Conservation (phyloP, 306 rosid species). For the Amphicarpaea edgeworthii region DNA sequence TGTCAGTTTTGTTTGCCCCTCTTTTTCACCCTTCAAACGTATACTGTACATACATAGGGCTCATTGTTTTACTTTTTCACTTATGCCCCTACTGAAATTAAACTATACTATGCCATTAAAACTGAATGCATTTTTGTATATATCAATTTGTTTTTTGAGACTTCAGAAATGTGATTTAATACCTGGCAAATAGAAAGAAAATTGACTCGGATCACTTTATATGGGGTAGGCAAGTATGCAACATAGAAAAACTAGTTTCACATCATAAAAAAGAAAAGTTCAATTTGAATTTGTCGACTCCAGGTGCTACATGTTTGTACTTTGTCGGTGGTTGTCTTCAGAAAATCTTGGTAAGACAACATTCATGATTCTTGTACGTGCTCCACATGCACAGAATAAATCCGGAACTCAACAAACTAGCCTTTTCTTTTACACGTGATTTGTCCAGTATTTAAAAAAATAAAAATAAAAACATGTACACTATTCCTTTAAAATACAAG, state of each 20-base stretch:
- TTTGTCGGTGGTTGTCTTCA: too few relatives aligned
- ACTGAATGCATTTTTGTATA: constrained; percentile 17
- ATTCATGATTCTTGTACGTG: not conserved
- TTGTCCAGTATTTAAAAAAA: not conserved
- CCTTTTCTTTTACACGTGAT: not conserved
- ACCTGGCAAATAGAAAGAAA: constrained; percentile 6
- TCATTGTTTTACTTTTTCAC: constrained; percentile 1
- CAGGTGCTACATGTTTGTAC: not conserved
- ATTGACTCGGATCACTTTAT: not conserved
- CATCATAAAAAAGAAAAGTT: not conserved
- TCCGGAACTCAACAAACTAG: not conserved
- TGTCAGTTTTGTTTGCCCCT: constrained; percentile 24
- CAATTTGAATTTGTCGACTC: constrained; percentile 6
- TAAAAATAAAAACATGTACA: too few relatives aligned
- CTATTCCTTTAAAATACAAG: not conserved
- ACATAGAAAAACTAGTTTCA: not conserved
- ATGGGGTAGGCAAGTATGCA: not conserved
- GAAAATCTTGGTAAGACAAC: not conserved
- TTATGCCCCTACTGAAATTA: not conserved
- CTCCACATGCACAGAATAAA: not conserved
- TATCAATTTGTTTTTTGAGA: constrained; percentile 30
- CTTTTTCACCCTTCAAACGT: not conserved
- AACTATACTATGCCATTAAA: not conserved
- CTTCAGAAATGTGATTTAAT: constrained; percentile 9
- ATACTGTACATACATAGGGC: not conserved